These are phyloP conservation scores for Aspergillus versicolor DNA, from an alignment of 2,329 filamentous ascomycete genomes.

Conservation along the genomic window DNA sequence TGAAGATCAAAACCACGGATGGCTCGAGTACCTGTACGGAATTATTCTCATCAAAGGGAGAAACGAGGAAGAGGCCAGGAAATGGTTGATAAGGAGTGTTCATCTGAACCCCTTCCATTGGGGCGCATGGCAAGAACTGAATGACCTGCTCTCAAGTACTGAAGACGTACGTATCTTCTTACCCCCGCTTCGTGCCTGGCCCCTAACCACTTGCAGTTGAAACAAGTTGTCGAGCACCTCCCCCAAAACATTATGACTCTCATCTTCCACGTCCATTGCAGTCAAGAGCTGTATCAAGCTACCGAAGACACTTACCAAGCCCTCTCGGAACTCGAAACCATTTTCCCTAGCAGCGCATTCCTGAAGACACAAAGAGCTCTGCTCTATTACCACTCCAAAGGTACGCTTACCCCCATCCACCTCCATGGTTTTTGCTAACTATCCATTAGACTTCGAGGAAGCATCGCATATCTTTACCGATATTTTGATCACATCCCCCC, in stretches of 20 bases:
- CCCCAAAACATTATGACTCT: slow-evolving; percentile 90
- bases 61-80: slow-evolving; percentile 79
- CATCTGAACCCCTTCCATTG: slow-evolving; percentile 93
- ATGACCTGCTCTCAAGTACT: slow-evolving; percentile 71
- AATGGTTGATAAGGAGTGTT: slow-evolving; percentile 84
- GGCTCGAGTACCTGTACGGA: slow-evolving; percentile 81
- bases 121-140: slow-evolving; percentile 94
- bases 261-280: slow-evolving; percentile 90
- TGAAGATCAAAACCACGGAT: slow-evolving; percentile 72
- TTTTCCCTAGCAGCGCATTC: slow-evolving; percentile 88
- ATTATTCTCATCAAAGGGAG: slow-evolving; percentile 88
- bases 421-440: slow-evolving; percentile 5
- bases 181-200: neutral
- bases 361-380: slow-evolving; percentile 86
- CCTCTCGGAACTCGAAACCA: slow-evolving; percentile 72
- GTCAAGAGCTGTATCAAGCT: slow-evolving; percentile 87
- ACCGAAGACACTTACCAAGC: slow-evolving; percentile 71
- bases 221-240: slow-evolving; percentile 67
- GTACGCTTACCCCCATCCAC: slow-evolving; percentile 19
- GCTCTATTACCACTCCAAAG: slow-evolving; percentile 84
- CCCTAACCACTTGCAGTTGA: slow-evolving; percentile 56
- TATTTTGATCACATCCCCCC: slow-evolving; percentile 64
- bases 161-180: slow-evolving; percentile 67
- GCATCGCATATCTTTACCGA: slow-evolving; percentile 65
- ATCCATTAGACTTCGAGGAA: slow-evolving; percentile 57